phyloP scores from a whole-genome alignment of 306 rosid species.

The Glycine tomentella region DNA sequence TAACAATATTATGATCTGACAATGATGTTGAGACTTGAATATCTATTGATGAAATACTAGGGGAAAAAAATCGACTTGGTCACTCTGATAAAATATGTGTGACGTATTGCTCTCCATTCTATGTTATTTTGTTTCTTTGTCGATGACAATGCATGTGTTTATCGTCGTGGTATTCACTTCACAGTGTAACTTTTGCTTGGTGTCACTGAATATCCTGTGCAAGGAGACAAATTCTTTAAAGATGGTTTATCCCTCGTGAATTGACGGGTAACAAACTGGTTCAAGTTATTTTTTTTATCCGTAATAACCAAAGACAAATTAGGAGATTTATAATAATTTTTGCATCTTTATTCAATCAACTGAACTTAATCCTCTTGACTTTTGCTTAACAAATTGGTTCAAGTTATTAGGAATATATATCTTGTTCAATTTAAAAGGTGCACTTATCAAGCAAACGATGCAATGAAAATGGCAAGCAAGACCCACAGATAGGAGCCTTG shows the following conservation, averaged over 20 bases:
- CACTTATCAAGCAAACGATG: not conserved
- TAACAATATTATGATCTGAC: slow-evolving; percentile 52
- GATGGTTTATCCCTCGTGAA: not conserved
- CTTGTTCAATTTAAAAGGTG: not conserved
- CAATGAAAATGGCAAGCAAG: not conserved
- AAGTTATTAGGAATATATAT: not conserved
- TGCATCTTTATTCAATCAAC: too few relatives aligned
- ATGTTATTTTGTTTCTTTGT: not conserved
- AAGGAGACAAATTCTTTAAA: not conserved
- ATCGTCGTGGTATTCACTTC: not conserved
- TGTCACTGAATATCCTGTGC: not conserved
- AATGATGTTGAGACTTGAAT: slow-evolving; percentile 53
- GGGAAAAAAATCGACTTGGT: slow-evolving; percentile 45
- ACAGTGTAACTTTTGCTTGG: not conserved
- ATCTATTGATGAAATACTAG: slow-evolving; percentile 61
- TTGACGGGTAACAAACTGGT: not conserved
- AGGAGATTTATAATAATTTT: too few relatives aligned
- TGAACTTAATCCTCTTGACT: too few relatives aligned
- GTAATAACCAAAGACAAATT: too few relatives aligned
- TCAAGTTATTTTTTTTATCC: not conserved
- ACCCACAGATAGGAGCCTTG: not conserved
- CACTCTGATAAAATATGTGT: slow-evolving; percentile 41
- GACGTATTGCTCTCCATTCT: not conserved
- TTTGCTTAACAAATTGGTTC: too few relatives aligned
- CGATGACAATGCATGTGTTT: not conserved